Conservation (phyloP, 306 rosid genomes). For the Oemleria cerasiformis region DNA sequence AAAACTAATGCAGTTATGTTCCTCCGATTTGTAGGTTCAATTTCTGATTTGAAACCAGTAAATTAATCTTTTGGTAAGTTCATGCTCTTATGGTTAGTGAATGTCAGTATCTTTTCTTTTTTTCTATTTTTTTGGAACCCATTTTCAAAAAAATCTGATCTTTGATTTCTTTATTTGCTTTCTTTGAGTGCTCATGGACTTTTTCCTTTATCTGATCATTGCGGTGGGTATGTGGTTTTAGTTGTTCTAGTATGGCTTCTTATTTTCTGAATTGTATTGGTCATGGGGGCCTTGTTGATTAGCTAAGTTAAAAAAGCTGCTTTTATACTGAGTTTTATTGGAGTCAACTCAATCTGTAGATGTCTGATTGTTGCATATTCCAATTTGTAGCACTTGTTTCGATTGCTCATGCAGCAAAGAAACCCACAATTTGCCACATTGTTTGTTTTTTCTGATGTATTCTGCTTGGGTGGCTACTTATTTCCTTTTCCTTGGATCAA, state of each 20-base stretch:
- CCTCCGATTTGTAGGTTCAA: constrained; percentile 32
- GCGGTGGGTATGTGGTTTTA: constrained; percentile 18
- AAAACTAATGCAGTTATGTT: constrained; percentile 27
- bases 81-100: constrained; percentile 24
- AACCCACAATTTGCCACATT: neutral
- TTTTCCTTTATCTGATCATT: constrained; percentile 8
- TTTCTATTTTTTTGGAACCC: neutral
- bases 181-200: neutral
- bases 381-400: neutral
- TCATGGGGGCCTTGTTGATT: neutral
- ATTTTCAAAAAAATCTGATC: neutral
- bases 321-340: constrained; percentile 4
- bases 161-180: neutral
- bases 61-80: constrained; percentile 19
- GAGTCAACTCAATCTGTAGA: constrained; percentile 3
- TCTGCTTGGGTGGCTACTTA: constrained; percentile 10
- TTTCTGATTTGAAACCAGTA: constrained; percentile 24
- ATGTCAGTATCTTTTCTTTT: neutral
- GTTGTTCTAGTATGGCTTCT: constrained; percentile 15
- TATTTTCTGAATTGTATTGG: neutral
- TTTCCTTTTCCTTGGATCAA: constrained; percentile 21
- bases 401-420: neutral
- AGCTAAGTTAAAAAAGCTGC: neutral
- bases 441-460: constrained; percentile 20
- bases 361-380: constrained; percentile 9